Conservation (phyloP, 306 rosid genomes). For the Quillaja saponaria region DNA sequence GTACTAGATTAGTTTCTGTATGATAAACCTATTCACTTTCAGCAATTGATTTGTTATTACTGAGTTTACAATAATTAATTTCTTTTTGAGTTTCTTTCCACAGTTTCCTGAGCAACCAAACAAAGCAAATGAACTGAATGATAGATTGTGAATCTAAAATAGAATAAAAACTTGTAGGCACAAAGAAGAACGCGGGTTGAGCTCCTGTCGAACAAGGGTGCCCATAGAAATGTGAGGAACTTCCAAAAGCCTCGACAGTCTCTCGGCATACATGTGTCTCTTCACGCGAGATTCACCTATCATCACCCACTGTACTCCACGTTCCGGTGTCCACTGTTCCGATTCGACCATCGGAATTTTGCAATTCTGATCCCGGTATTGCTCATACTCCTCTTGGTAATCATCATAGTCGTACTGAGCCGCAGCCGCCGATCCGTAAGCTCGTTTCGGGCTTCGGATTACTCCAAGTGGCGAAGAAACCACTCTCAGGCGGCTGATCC, state of each 20-base stretch:
- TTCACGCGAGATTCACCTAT: conserved; percentile 71
- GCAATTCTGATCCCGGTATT: background rate
- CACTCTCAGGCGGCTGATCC: conserved; percentile 45
- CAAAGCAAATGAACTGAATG: background rate
- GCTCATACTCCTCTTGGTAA: conserved; percentile 34
- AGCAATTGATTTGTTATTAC: too few relatives aligned
- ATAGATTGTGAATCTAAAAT: too few relatives aligned
- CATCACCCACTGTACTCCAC: conserved; percentile 94
- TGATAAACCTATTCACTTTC: too few relatives aligned
- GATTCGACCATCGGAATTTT: conserved; percentile 48
- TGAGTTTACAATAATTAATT: too few relatives aligned
- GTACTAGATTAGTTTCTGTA: too few relatives aligned
- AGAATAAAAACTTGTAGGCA: conserved; percentile 58
- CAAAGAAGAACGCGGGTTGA: conserved; percentile 75
- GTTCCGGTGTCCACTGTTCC: conserved; percentile 59
- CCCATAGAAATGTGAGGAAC: conserved; percentile 94
- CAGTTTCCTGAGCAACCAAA: background rate
- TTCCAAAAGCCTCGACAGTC: conserved; percentile 83
- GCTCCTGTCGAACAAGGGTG: conserved; percentile 81
- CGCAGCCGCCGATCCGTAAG: conserved; percentile 79
- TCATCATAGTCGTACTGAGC: conserved; percentile 50
- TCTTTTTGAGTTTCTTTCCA: background rate
- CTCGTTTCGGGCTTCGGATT: conserved; percentile 18
- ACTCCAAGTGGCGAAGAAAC: conserved; percentile 20
- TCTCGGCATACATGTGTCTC: conserved; percentile 67